Conservation (phyloP, 1,284 basidiomycete species). For the Mycosarcoma mackinlayi region DNA sequence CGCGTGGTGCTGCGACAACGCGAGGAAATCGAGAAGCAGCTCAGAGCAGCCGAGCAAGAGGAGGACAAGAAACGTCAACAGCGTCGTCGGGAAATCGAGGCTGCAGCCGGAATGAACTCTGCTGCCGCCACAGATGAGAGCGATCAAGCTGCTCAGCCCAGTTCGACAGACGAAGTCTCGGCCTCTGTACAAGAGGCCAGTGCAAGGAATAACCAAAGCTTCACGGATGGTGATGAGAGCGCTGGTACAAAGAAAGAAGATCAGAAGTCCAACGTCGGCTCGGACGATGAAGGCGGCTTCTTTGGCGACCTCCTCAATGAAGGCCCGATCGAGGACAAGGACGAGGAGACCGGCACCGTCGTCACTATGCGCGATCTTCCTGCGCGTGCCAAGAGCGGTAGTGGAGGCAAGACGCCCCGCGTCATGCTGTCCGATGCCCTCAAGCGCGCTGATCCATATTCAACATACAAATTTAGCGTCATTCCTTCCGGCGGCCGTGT, state of each 20-base stretch:
- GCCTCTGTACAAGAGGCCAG: no score
- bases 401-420: conserved; percentile 59
- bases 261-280: conserved; percentile 17
- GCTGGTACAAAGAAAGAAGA: no score
- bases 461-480: conserved; percentile 75
- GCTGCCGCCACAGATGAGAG: conserved; percentile 5
- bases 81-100: conserved; percentile 72
- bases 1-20: conserved; percentile 54
- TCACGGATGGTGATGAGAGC: no score
- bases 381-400: conserved; percentile 51
- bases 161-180: not conserved
- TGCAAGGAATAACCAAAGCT: no score
- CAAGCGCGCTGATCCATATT: conserved; percentile 76
- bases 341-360: conserved; percentile 37
- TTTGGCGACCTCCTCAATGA: conserved; percentile 82
- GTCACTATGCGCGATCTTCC: conserved; percentile 53
- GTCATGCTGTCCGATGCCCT: conserved; percentile 61
- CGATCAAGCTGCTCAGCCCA: not conserved
- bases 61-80: conserved; percentile 67
- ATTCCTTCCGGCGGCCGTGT: conserved; percentile 50
- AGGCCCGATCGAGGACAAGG: conserved; percentile 78
- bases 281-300: conserved; percentile 73
- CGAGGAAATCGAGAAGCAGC: conserved; percentile 44
- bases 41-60: conserved; percentile 44
- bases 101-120: conserved; percentile 20